Conservation (phyloP, 2,329 filamentous ascomycete species). For the Didymella lethalis region DNA sequence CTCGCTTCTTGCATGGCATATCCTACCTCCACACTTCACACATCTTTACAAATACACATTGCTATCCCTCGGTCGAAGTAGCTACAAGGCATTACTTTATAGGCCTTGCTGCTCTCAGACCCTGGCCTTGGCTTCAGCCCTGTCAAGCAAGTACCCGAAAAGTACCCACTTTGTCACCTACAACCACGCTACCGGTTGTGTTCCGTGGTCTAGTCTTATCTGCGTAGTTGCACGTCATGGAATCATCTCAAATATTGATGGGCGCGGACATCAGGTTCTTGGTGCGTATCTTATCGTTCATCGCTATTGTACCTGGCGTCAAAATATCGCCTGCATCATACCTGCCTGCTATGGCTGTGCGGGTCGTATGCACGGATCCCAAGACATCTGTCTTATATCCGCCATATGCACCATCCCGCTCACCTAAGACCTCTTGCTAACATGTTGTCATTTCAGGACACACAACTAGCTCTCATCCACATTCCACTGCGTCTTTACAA, state of each 20-base stretch:
- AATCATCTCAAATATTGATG: slow-evolving; percentile 56
- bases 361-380: slow-evolving; percentile 40
- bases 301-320: slow-evolving; percentile 32
- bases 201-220: slow-evolving; percentile 46
- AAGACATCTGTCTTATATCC: slow-evolving; percentile 40
- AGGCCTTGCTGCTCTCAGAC: slow-evolving; percentile 31
- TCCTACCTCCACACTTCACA: neutral
- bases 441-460: slow-evolving; percentile 69
- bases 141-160: slow-evolving; percentile 33
- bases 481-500: slow-evolving; percentile 82
- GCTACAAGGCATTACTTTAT: slow-evolving; percentile 42
- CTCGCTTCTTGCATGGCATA: neutral
- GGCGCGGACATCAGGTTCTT: slow-evolving; percentile 60
- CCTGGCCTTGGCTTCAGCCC: slow-evolving; percentile 40
- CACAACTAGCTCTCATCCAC: slow-evolving; percentile 86
- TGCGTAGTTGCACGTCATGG: slow-evolving; percentile 47
- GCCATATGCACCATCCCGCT: neutral
- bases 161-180: slow-evolving; percentile 40
- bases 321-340: slow-evolving; percentile 29
- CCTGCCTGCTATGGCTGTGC: slow-evolving; percentile 35
- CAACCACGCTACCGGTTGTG: slow-evolving; percentile 40
- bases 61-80: slow-evolving; percentile 31
- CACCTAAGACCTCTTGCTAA: slow-evolving; percentile 33
- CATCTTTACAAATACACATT: slow-evolving; percentile 30
- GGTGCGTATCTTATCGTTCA: slow-evolving; percentile 48